Base-by-base conservation (phyloP, 2,329 filamentous ascomycete genomes). In the Trichoderma cornu-damae region DNA sequence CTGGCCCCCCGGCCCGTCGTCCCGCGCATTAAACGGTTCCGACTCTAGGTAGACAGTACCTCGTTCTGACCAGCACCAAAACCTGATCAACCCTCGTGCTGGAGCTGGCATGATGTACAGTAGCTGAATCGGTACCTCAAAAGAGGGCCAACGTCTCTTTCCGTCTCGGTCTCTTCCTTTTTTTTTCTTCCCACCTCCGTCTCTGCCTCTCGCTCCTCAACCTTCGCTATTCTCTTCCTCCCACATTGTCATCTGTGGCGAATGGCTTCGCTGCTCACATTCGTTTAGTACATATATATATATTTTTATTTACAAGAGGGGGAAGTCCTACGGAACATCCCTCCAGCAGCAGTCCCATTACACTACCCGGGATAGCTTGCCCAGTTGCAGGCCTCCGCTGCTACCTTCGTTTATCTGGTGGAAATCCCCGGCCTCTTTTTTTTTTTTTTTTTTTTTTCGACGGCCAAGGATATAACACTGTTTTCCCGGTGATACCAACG, bases 221-320 rank as follows among this genome's bases (percentile, higher is more conserved):
- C 54, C 30, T 50, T 44, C 22, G 28, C 46, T 44, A 35, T 50
- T 34, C 18, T 9, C 20, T 24, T 56, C 53, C 22, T 40, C 43
- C 26, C 35, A 6, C 43, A 28, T 37, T 24, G 28, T 48, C 53
- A 48, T 28, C 46, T 32, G 44, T 37, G 54, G 54, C 30, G 54
- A 43, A 50, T 43, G 22, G 24, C 54, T 44, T 57, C 46, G 46
- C 54, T 50, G 54, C 54, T 50, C 38, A 57, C 54, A 57, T 57
- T 57, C 54, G 54, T 57, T 57, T 57, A 43, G 44, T 26, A 50
- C 44, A 34, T 24, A 50, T 28, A 14, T 26, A 50, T 35, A 34
- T 24, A 50, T 28, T 9, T 26, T 32, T 28, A 43, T 40, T 26
- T 18, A 14, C 4, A n/a, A 28, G 30, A 12, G 20, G 37, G 30